Base-by-base conservation (phyloP, 305 asterid genomes). In the Fraxinus xanthoxyloides region DNA sequence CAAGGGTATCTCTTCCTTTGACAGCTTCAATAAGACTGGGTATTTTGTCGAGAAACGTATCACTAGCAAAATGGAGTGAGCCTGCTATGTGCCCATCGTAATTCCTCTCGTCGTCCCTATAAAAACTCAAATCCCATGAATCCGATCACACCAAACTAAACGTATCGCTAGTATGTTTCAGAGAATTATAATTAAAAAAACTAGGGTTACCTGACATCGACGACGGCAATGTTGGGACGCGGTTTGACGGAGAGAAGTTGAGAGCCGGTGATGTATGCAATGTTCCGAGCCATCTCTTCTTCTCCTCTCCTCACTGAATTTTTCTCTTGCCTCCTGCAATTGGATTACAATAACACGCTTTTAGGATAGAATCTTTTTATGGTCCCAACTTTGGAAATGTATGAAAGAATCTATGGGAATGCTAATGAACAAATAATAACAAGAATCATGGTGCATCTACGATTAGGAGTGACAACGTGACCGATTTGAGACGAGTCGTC, bases 81-180 rank as follows among this genome's bases (percentile, higher is more conserved):
- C 97, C 97, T 30, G 95, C 89, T 87, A 95, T 95, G 61, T 95
- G 99, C 7, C 99, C 98, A 89, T 95, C 98, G 43, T 23, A 85
- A 85, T 91, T 92, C 91, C 99, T 90, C 83, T 95, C 98, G 70
- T 93, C 98, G 76, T 94, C 99, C 86, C 99, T 95, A 73, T 34
- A 56, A 51, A 65, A 30, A 3, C 2, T 21, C 9, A 21, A 9
- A 15, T 13, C n/a, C 21, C 10, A 69, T 9, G 30, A 75, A 46
- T 59, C 43, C 36, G 46, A 75, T 36, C 10, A 67, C 10, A 46
- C 63, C 67, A 43, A 34, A 40, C 26, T 9, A 63, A 23, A 63
- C 32, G 17, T 15, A 59, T 9, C 46, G 19, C 19, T 46, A 9
- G 40, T 6, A 61, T 23, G 5, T 21, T 9, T 54, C 28, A 34